phyloP scores from a whole-genome alignment of 495 filamentous ascomycete species.

The Durotheca rogersii region DNA sequence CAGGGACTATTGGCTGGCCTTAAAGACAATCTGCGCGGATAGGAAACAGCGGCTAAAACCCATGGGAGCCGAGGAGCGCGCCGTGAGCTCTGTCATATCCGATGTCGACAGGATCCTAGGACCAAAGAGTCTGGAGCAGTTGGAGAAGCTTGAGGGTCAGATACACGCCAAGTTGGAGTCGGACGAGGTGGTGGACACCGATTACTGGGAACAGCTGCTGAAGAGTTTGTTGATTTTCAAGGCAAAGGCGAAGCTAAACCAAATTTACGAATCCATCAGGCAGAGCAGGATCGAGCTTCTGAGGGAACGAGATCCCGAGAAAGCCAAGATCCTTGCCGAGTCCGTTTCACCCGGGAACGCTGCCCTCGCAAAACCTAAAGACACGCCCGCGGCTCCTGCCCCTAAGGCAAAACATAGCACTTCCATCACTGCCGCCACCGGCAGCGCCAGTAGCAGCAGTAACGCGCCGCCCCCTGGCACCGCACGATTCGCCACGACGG shows the following conservation, averaged over 20 bases:
- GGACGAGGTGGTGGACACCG: slow-evolving; percentile 89
- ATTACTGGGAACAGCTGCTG: slow-evolving; percentile 95
- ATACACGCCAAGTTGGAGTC: slow-evolving; percentile 80
- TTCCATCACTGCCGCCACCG: slow-evolving; percentile 3
- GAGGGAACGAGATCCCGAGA: slow-evolving; percentile 66
- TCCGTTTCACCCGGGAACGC: slow-evolving; percentile 30
- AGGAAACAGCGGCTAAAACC: slow-evolving; percentile 66
- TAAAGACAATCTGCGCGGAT: slow-evolving; percentile 82
- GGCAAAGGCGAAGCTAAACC: slow-evolving; percentile 80
- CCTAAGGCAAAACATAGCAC: slow-evolving; percentile 13
- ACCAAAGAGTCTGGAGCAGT: slow-evolving; percentile 84
- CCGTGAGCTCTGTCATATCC: slow-evolving; percentile 74
- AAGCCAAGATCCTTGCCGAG: slow-evolving; percentile 57
- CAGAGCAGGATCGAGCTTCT: slow-evolving; percentile 68
- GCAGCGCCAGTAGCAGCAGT: slow-evolving; percentile 16
- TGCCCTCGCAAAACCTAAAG: slow-evolving; percentile 22
- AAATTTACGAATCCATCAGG: slow-evolving; percentile 76
- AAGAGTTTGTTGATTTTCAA: slow-evolving; percentile 86
- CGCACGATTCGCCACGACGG: slow-evolving; percentile 71
- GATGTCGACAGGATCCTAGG: slow-evolving; percentile 86
- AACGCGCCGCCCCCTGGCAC: slow-evolving; percentile 57
- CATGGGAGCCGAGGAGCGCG: slow-evolving; percentile 63
- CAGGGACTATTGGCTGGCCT: slow-evolving; percentile 86
- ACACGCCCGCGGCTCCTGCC: slow-evolving; percentile 20
- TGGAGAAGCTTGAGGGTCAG: slow-evolving; percentile 79